Evolutionary conservation across 352 stramenopile species (phyloP), one percentile per base, ranked within the genome.

Genomic region (Phytophthora podocarpi): DNA sequence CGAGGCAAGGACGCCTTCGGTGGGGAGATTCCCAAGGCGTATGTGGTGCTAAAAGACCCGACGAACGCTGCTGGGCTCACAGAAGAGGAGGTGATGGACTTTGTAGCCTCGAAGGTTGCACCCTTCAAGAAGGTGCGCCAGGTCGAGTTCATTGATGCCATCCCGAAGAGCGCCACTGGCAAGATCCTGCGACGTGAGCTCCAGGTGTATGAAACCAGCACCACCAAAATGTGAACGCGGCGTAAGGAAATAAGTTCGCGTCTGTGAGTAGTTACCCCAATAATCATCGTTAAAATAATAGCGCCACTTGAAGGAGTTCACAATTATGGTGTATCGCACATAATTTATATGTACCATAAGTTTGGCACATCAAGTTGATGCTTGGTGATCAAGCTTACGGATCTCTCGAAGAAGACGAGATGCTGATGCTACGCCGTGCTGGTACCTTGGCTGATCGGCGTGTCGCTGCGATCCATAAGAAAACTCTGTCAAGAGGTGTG

Each of bases 101-200:
- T 81, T 59, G 90, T 98, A 0, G 86, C 89, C 27, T 76, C 79
- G 31, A 72, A 81, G 37, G 90, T 98, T 13, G 85, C 89, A 9
- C 54, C 68, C 4, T 92, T 96, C 77, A 98, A 98, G 71, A 83
- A 92, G 49, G 72, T 98, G 23, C 76, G 87, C 41, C 80, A 89
- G 28, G 78, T 98, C 15, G 60, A 90, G 23, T 98, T 98, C 67
- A 77, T 92, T 20, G 60, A 70, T 13, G 55, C 60, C 4, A 96
- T 98, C 46, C 91, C 92, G 20, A 98, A 98, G 67, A 95, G 64
- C 32, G 67, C 87, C 0, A 86, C 82, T 12, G 94, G 94, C 16
- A 98, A 98, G 75, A 97, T 98, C 51, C 67, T 98, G 30, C 79
- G 93, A 34, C 74, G 91, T 15, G 64, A 97, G 36, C 68, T 97